These are phyloP conservation scores for Trypanosoma scelopori DNA, from an alignment of 208 protist genomes.

Conservation along the genomic window DNA sequence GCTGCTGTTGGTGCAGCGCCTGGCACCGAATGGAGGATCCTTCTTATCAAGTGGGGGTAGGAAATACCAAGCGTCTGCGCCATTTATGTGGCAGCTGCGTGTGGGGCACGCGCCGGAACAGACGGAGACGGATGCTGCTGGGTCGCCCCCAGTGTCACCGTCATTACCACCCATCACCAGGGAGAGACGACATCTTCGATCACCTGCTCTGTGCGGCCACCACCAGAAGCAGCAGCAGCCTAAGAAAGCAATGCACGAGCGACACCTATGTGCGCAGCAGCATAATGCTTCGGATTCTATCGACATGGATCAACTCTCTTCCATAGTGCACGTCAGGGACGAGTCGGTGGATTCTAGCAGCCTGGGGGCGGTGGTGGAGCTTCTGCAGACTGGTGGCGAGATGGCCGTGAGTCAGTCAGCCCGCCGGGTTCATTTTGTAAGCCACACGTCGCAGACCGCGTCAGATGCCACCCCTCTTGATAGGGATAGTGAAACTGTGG, in stretches of 20 bases:
- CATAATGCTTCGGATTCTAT: background rate
- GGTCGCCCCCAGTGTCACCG: background rate
- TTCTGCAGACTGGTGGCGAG: background rate
- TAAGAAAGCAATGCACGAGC: no score
- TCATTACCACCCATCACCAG: conserved; percentile 8
- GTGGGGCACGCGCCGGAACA: background rate
- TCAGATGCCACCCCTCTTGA: background rate
- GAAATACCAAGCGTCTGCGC: background rate
- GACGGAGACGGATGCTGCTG: no score
- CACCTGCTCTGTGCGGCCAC: background rate
- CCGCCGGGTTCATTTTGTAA: conserved; percentile 63
- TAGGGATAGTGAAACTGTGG: background rate
- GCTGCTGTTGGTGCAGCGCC: conserved; percentile 9
- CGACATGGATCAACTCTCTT: conserved; percentile 16
- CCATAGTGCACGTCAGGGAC: conserved; percentile 9
- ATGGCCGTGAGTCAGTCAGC: background rate
- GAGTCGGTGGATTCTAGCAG: conserved; percentile 7
- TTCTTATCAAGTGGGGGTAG: background rate
- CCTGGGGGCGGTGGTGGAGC: background rate
- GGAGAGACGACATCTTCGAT: conserved; percentile 4
- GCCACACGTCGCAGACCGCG: conserved; percentile 46
- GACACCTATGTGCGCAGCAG: no score
- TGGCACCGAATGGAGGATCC: background rate
- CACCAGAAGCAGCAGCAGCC: background rate
- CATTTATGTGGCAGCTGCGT: conserved; percentile 6